Percentiles rank a stretch among this genome's conserved stretches.
These are phyloP conservation scores for Solanum pimpinellifolium DNA, from an alignment of 257 asterid species.

Conservation along the genomic window DNA sequence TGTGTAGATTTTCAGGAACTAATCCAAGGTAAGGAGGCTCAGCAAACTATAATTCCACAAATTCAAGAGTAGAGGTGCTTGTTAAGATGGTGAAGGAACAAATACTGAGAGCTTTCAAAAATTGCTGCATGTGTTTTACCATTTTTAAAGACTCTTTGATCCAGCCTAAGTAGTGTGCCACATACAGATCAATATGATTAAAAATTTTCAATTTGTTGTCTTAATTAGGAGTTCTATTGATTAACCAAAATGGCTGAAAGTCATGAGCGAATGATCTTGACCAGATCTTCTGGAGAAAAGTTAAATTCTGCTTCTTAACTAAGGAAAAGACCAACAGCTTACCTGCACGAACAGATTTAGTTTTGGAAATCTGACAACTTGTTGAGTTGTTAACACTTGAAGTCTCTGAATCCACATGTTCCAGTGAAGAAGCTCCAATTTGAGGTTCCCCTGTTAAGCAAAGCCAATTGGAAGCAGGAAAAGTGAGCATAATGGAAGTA, in stretches of 20 bases:
- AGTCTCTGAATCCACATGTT: slow-evolving; percentile 13
- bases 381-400: slow-evolving; percentile 15
- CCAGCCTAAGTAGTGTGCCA: background rate
- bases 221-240: background rate
- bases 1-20: background rate
- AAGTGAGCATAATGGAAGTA: background rate
- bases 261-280: background rate
- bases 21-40: background rate
- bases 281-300: background rate
- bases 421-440: slow-evolving; percentile 16
- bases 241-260: background rate
- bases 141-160: background rate
- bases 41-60: background rate
- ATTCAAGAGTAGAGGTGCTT: background rate
- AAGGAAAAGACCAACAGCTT: slow-evolving; percentile 14
- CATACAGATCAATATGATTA: background rate
- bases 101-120: background rate
- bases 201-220: background rate
- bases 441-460: slow-evolving; percentile 21
- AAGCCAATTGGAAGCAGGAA: background rate
- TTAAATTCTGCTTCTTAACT: background rate
- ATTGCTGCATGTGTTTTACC: background rate
- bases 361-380: slow-evolving; percentile 12
- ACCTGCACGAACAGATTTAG: slow-evolving; percentile 66
- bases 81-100: background rate